Evolutionary conservation across 2,329 filamentous ascomycete species (phyloP), one percentile per base, ranked within the genome.

Genomic region (Biscogniauxia sp.): DNA sequence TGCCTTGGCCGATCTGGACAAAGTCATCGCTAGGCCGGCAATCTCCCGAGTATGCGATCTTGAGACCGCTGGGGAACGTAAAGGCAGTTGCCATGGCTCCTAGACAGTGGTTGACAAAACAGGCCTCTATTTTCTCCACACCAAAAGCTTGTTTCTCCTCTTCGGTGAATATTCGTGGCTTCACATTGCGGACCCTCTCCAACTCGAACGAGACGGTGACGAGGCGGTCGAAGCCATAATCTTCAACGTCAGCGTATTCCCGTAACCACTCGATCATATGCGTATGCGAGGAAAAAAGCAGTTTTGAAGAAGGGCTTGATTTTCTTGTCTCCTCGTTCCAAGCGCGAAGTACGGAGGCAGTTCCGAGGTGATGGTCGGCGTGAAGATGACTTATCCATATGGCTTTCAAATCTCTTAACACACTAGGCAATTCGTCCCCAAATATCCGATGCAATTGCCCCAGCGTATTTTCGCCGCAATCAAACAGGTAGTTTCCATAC

Each of bases 301-400:
- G 81, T 53, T 79, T 81, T 1, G 61, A 75, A 9, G 57, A 69
- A 56, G 66, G 72, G 49, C 64, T 65, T 50, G 63, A 74, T 61
- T 69, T 74, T 5, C 70, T 78, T 50, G 77, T 83, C 64, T 77
- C 78, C 51, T 87, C 82, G 58, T 91, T 87, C 91, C 93, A 97
- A 5, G 90, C 91, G 69, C 85, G 88, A 70, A 98, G 86, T n/a
- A 98, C 79, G 5, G 88, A 85, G n/a, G 86, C 82, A 0, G 88
- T 91, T 26, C 95, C 95, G 20, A 99, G 84, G 72, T 98, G 95
- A 76, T 99, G 95, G 77, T 99, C 95, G 4, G 95, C 95, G 75
- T 99, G 95, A 64, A 96, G 80, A 77, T 99, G 95, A 74, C 92
- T 96, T 76, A 99, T 95, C 87, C 92, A 96, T 64, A 99, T 88